Conservation (phyloP, 2,329 filamentous ascomycete genomes). For the Fusarium sp. region DNA sequence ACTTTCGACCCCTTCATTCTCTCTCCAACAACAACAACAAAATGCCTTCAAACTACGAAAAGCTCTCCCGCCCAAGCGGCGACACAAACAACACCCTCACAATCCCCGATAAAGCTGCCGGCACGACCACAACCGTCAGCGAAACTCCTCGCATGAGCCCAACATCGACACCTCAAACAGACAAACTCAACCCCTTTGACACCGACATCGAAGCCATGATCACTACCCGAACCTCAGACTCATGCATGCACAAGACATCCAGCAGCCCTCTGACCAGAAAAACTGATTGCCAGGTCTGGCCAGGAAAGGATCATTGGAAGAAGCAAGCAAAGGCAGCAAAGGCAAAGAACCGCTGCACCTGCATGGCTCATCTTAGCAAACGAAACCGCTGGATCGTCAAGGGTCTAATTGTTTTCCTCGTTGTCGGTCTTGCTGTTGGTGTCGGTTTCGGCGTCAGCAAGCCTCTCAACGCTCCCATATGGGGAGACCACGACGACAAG, state of each 20-base stretch:
- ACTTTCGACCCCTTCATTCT: background rate
- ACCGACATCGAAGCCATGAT: slow-evolving; percentile 69
- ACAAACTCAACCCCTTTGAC: slow-evolving; percentile 66
- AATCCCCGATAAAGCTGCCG: slow-evolving; percentile 50
- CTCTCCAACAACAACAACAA: slow-evolving; percentile 3
- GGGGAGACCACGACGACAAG: slow-evolving; percentile 56
- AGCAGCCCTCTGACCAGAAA: slow-evolving; percentile 51
- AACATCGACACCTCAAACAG: slow-evolving; percentile 60
- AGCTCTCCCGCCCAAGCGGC: slow-evolving; percentile 43
- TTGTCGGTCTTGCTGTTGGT: slow-evolving; percentile 66
- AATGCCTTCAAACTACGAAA: slow-evolving; percentile 49
- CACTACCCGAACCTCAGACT: slow-evolving; percentile 47
- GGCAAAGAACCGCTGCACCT: slow-evolving; percentile 63
- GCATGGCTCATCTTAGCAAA: slow-evolving; percentile 65
- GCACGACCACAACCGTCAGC: slow-evolving; percentile 44
- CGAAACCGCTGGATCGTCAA: slow-evolving; percentile 66
- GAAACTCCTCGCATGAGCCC: slow-evolving; percentile 52
- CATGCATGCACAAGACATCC: slow-evolving; percentile 51
- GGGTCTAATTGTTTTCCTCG: slow-evolving; percentile 60
- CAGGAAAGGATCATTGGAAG: slow-evolving; percentile 70
- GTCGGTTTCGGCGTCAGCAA: slow-evolving; percentile 73
- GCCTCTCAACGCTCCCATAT: slow-evolving; percentile 69
- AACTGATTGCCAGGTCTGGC: slow-evolving; percentile 69
- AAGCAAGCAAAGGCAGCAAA: slow-evolving; percentile 69
- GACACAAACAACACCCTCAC: slow-evolving; percentile 36